phyloP scores from a whole-genome alignment of 352 stramenopile species.

The Phytophthora syringae region DNA sequence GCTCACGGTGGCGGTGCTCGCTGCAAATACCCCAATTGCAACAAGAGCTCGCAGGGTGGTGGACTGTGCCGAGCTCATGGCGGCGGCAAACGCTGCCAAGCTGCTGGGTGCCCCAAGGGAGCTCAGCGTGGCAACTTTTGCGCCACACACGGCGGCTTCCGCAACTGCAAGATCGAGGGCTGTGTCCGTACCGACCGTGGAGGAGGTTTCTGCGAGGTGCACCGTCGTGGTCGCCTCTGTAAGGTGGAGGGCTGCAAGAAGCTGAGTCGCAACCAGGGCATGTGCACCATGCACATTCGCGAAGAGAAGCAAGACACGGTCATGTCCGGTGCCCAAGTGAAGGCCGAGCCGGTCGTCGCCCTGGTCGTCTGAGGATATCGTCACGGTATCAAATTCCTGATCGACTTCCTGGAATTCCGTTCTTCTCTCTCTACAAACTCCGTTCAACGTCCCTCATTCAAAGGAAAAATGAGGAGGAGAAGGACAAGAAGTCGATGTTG shows the following conservation, averaged over 20 bases:
- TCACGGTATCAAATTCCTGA: neutral
- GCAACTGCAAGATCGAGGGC: conserved; percentile 87
- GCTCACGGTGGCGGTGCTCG: conserved; percentile 82
- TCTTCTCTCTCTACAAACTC: conserved; percentile 33
- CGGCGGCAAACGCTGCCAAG: conserved; percentile 83
- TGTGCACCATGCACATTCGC: conserved; percentile 91
- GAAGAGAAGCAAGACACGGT: conserved; percentile 74
- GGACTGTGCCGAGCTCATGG: conserved; percentile 80
- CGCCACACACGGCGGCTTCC: conserved; percentile 83
- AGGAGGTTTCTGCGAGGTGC: conserved; percentile 86
- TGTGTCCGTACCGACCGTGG: conserved; percentile 85
- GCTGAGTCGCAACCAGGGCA: conserved; percentile 85
- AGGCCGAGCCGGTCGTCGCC: conserved; percentile 8
- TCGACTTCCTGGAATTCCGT: conserved; percentile 14
- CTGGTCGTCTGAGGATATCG: conserved; percentile 19
- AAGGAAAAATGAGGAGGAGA: conserved; percentile 42
- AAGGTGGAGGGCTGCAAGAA: conserved; percentile 91
- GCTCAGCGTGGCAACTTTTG: conserved; percentile 88
- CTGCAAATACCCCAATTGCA: conserved; percentile 86
- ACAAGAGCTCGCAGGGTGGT: conserved; percentile 83
- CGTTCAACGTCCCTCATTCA: conserved; percentile 38
- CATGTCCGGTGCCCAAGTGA: neutral
- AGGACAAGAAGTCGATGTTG: conserved; percentile 20
- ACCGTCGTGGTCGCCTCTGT: conserved; percentile 80
- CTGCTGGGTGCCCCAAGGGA: conserved; percentile 75